Base-by-base conservation (phyloP, 176 grass and related monocot genomes). In the Coix lacrymajobi region DNA sequence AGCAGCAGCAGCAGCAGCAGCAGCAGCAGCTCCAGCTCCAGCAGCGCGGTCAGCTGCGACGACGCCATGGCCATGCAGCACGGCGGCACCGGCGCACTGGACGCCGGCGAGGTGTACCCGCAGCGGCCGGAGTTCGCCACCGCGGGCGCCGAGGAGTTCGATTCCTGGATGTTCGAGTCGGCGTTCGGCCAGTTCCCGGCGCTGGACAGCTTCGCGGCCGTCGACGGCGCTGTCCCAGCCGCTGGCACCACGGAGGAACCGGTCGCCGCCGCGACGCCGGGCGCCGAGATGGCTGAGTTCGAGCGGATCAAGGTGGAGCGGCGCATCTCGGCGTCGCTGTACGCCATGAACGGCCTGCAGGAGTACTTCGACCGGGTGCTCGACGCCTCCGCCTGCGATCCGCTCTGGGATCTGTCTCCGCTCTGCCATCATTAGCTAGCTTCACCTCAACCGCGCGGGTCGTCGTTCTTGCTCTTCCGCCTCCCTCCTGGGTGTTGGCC, bases 291-390 rank as follows among this genome's bases (percentile, higher is more conserved):
- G 73, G 84, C 80, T 3, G 96, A 98, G 80, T 91, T 92, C 52
- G 96, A 98, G 51, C 90, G 91, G 81, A 93, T 95, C 77, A 93
- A 90, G 90, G 87, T 94, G 84, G 89, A 94, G 85, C 81, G 89
- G 56, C 87, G 90, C 63, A 87, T 91, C 85, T 94, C 92, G 73
- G 89, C 89, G 32, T 94, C 87, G 8, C 89, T 95, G 46, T 90
- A 92, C 85, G 82, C 87, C 78, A 92, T 92, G 63, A 92, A 92
- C 73, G 87, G 89, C 54, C 82, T 99, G 69, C 91, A 94, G 44
- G 89, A 96, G 89, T 98, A 92, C 86, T 95, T 91, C 52, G 91
- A 95, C 49, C 82, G 58, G 78, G 79, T 93, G 89, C 54, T 91
- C 30, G 86, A 93, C 66, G 82, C 88, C 67, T 86, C 88, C n/a